Percentiles rank a stretch among this genome's conserved stretches.
Evolutionary conservation across 306 rosid species (phyloP).

Genomic region (Senna siamea): DNA sequence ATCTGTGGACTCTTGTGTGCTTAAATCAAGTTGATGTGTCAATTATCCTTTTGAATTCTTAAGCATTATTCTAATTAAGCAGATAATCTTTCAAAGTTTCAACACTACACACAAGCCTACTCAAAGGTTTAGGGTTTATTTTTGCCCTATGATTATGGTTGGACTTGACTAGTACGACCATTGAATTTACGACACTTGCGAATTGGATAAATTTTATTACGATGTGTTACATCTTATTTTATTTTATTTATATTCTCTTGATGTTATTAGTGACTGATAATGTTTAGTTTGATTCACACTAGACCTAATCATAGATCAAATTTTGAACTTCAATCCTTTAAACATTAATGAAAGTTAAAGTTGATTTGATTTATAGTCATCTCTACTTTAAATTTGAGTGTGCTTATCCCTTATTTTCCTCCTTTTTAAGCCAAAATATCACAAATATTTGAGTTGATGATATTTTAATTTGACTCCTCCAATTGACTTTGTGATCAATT

Average conservation of each 20-base stretch:
- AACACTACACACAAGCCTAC: constrained; percentile 13
- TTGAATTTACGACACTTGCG: constrained; percentile 42
- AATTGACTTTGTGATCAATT: too few relatives aligned
- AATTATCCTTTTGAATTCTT: constrained; percentile 21
- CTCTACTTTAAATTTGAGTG: background rate
- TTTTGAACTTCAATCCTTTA: background rate
- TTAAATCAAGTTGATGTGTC: constrained; percentile 10
- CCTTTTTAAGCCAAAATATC: background rate
- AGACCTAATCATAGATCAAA: background rate
- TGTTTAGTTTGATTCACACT: background rate
- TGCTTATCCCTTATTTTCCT: constrained; percentile 1
- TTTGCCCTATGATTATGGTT: constrained; percentile 30
- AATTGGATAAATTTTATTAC: constrained; percentile 30
- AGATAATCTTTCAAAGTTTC: constrained; percentile 28
- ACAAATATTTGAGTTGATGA: background rate
- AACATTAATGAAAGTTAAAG: background rate
- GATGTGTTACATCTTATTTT: constrained; percentile 19
- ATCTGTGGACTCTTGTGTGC: constrained; percentile 15
- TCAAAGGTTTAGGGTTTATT: background rate
- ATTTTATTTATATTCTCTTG: background rate
- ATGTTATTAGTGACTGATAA: too few relatives aligned
- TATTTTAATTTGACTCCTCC: background rate
- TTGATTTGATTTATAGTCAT: background rate
- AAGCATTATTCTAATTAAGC: background rate
- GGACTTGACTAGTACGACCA: constrained; percentile 22